Percentiles rank a stretch among this genome's conserved stretches.
phyloP scores from a whole-genome alignment of 805 yeast genomes.

The Myxozyma sirexii region DNA sequence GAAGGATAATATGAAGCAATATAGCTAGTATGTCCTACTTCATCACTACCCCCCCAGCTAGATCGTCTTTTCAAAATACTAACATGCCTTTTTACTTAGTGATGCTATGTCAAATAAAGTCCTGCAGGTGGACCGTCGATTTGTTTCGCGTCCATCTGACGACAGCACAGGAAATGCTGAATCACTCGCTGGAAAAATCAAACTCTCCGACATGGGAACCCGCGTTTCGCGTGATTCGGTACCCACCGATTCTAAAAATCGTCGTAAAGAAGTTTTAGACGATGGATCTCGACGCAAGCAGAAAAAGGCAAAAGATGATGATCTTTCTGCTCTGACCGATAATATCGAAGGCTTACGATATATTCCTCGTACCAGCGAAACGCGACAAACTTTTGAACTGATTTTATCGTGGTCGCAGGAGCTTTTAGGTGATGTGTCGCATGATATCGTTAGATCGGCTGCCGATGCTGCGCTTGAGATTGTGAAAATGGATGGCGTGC shows the following conservation, averaged over 20 bases:
- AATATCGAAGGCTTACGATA: slow-evolving; percentile 57
- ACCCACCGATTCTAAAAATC: slow-evolving; percentile 32
- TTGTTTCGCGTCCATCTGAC: slow-evolving; percentile 51
- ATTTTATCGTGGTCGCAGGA: slow-evolving; percentile 63
- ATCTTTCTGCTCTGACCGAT: slow-evolving; percentile 41
- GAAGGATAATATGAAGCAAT: slow-evolving; percentile 24
- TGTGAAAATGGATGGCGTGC: slow-evolving; percentile 51
- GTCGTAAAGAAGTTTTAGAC: slow-evolving; percentile 15
- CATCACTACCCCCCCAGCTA: neutral
- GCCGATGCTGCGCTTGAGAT: slow-evolving; percentile 65
- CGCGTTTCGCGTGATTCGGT: slow-evolving; percentile 40
- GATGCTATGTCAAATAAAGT: slow-evolving; percentile 77
- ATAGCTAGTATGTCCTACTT: slow-evolving; percentile 29
- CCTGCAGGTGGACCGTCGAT: slow-evolving; percentile 57
- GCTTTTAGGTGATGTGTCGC: slow-evolving; percentile 73
- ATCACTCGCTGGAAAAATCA: slow-evolving; percentile 70
- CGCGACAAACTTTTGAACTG: slow-evolving; percentile 54
- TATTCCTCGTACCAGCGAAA: slow-evolving; percentile 61
- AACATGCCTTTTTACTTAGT: neutral
- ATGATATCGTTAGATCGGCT: slow-evolving; percentile 69
- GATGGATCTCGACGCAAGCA: slow-evolving; percentile 10
- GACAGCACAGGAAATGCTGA: slow-evolving; percentile 67
- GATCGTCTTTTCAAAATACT: neutral
- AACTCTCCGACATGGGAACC: slow-evolving; percentile 70
- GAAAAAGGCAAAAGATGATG: slow-evolving; percentile 19